Evolutionary conservation across 352 stramenopile genomes (phyloP), one percentile per base, ranked within the genome.

Genomic region (Pythium rishiriense): DNA sequence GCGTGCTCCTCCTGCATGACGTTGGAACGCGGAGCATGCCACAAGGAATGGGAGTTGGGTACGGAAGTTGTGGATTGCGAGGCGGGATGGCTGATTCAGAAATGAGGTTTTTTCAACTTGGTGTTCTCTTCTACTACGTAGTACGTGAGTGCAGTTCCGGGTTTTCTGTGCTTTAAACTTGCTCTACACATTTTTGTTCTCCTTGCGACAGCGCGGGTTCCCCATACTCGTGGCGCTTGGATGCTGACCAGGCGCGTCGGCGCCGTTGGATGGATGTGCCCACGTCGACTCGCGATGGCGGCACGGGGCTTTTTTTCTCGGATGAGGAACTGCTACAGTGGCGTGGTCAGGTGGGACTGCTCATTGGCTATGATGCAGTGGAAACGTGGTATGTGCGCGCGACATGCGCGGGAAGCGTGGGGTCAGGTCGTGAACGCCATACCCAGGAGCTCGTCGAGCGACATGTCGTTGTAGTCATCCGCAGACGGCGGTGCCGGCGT

Each of bases 371-470:
- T 39, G 33, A 14, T 7, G 33, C 14, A 39, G 33, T 39, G 33
- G 33, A 39, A 14, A 14, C 33, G 33, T 14, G 33, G 7, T n/a
- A n/a, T n/a, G 37, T 17, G 37, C 19, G 37, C 41, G 41, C 41
- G 19, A 3, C 6, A 4, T n/a, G 37, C 37, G 48, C 10, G 29
- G 10, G 19, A 14, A 11, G 49, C 31, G n/a, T 43, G n/a, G 31
- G 3, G 54, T 64, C 46, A 64, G 22, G 57, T 57, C 57, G 50
- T 56, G 57, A 53, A 55, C 37, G 48, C 48, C 47, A 58, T 45
- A 21, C 48, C 48, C 24, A 65, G 26, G 6, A 57, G 39, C 35
- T 51, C 49, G 12, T 65, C 37, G 47, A 65, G 47, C 58, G 45
- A 65, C 37, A 65, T 51, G 24, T 55, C 49, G 19, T 65, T 48